Percentiles rank a stretch among this genome's conserved stretches.
Conservation (phyloP, 2,329 filamentous ascomycete species). For the Myrmaecium sp. region DNA sequence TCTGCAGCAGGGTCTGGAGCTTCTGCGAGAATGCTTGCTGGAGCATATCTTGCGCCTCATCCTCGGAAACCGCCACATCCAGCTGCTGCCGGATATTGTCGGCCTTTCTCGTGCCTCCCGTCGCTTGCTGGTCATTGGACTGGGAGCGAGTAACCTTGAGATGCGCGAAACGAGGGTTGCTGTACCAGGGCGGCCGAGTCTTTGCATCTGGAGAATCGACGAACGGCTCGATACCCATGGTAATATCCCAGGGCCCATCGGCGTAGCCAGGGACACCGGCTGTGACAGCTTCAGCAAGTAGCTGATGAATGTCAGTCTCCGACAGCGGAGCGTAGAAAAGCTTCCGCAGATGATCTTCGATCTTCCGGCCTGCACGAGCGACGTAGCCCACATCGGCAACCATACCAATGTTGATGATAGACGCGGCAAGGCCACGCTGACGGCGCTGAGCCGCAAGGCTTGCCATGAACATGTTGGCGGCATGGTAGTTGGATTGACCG, state of each 20-base stretch:
- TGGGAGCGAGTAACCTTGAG: too few species aligned
- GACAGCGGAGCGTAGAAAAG: too few species aligned
- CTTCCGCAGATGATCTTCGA: slow-evolving; percentile 1
- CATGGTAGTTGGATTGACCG: slow-evolving; percentile 10
- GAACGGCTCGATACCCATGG: too few species aligned
- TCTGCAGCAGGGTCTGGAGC: too few species aligned
- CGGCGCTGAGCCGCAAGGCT: slow-evolving; percentile 21
- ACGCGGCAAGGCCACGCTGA: slow-evolving; percentile 21
- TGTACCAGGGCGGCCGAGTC: background rate
- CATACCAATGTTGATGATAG: slow-evolving; percentile 21
- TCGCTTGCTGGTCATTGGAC: too few species aligned
- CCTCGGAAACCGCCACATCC: slow-evolving; percentile 3
- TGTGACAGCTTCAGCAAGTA: slow-evolving; percentile 34
- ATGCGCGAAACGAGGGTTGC: slow-evolving; percentile 2
- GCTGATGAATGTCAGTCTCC: slow-evolving; percentile 34
- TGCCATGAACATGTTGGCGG: slow-evolving; percentile 22
- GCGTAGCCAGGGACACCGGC: slow-evolving; percentile 14
- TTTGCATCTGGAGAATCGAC: background rate
- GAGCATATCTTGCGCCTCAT: too few species aligned
- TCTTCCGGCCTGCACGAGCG: slow-evolving; percentile 2
- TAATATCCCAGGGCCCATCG: too few species aligned
- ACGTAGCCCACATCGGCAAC: slow-evolving; percentile 29
- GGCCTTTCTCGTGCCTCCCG: too few species aligned
- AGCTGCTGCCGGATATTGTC: slow-evolving; percentile 2
- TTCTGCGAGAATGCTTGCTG: too few species aligned